Evolutionary conservation across 148 eudicot species (phyloP), one percentile per base, ranked within the genome.

Genomic region (Cornus controversa): DNA sequence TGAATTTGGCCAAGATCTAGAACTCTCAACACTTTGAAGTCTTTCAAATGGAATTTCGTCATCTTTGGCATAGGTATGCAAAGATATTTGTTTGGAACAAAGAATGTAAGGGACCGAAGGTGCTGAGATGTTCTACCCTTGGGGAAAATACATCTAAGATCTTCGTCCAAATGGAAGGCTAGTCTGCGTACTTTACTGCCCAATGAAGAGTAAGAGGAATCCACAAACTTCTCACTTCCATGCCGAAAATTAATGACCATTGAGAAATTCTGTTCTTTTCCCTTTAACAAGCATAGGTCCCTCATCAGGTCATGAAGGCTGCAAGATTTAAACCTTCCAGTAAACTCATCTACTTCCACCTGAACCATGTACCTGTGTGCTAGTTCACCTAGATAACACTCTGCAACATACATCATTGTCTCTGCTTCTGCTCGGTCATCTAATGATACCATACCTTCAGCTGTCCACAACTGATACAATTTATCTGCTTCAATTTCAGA

Each of bases 391-490:
- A 74, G 36, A 15, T 37, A 60, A 31, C 10, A 4, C 37, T 60
- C 53, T 20, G 68, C 77, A 2, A 74, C 68, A 23, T 74, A 68
- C 68, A 74, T 74, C 28, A 23, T 31, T 74, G 77, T 58, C 13
- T 74, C 77, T 34, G 18, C 76, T 57, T n/a, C 29, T 18, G 25
- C 58, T 45, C 3, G 9, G 18, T 54, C 75, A 9, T 74, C 66
- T 18, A 26, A 7, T 27, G 75, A 67, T 10, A 84, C 71, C 28
- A 84, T 23, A 26, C 85, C 87, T 79, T 87, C 87, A 71, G 85
- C 83, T 28, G 75, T 80, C 87, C 87, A 87, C 75, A 81, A 16
- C n/a, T 72, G 74, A 50, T 72, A 80, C 25, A 84, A 15, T 76
- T 25, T 70, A 15, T 80, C 79, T 5, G 77, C 67, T 34, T 36